Percentiles rank a stretch among this genome's conserved stretches.
Evolutionary conservation across 805 yeast species (phyloP).

Genomic region (Wickerhamomyces pijperi): DNA sequence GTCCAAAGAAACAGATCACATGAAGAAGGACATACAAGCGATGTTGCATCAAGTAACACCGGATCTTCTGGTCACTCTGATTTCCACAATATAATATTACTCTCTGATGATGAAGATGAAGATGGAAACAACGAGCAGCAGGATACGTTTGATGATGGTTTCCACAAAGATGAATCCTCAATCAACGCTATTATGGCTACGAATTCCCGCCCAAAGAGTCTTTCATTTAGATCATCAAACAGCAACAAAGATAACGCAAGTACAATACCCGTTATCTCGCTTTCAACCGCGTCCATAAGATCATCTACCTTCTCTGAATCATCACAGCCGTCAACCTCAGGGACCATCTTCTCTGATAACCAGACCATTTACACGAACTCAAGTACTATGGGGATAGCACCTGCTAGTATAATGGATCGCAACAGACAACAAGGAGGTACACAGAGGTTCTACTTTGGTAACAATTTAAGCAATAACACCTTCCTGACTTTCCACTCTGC

Average conservation of each 20-base stretch:
- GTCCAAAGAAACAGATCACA: no score
- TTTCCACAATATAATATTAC: not conserved
- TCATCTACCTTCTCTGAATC: conserved; percentile 27
- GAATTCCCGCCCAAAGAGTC: not conserved
- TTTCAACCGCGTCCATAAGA: conserved; percentile 23
- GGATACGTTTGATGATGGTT: no score
- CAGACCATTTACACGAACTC: conserved; percentile 44
- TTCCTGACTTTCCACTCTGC: conserved; percentile 8
- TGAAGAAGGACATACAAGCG: no score
- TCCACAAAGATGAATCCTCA: no score
- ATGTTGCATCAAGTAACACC: no score
- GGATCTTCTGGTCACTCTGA: not conserved
- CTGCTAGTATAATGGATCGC: conserved; percentile 56
- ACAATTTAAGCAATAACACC: conserved; percentile 12
- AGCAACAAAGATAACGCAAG: conserved; percentile 18
- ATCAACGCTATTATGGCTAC: not conserved
- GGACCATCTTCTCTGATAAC: conserved; percentile 23
- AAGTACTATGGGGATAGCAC: conserved; percentile 60
- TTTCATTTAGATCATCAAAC: not conserved
- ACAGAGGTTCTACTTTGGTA: conserved; percentile 10
- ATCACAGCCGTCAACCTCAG: conserved; percentile 25
- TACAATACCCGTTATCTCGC: conserved; percentile 22
- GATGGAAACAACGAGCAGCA: not conserved
- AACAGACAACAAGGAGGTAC: conserved; percentile 11
- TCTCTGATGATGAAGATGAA: not conserved